Evolutionary conservation across 2,329 filamentous ascomycete species (phyloP), one percentile per base, ranked within the genome.

Genomic region (Neonectria sp.): DNA sequence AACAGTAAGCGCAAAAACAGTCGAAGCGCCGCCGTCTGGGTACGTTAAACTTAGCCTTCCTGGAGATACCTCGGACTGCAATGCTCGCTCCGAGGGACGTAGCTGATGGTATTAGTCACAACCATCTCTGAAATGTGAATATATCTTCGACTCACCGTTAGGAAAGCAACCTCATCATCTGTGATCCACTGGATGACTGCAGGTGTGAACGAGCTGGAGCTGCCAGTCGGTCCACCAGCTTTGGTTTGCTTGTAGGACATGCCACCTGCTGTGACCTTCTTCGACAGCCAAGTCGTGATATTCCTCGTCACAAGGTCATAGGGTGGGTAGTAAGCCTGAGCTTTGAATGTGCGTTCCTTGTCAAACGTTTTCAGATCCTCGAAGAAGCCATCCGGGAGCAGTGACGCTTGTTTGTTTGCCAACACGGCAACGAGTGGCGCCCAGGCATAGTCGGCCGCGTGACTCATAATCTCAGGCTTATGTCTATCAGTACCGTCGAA

Each of bases 121-220:
- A 3, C 8, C 8, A 8, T 45, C 9, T 45, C 4, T 12, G 11
- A 24, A 3, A 45, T 12, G 4, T 24, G n/a, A n/a, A 24, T 6
- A 12, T 2, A 12, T 45, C 9, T 21, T 45, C 9, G 40, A 71
- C 74, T 58, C 63, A 74, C 74, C 4, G 73, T 74, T 7, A 78
- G 69, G 15, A 73, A 79, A 0, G 73, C 70, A 13, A 79, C 76
- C 57, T 82, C 81, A 21, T 74, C 70, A 5, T 79, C 82, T 6
- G 81, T 82, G 15, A 81, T 74, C 90, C 89, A 91, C 71, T 91
- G 89, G 0, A 88, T 83, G 6, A 91, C 85, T 0, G 87, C 86
- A 0, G 89, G 89, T 64, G 86, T 90, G 76, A 89, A 91, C 0
- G 86, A 83, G 6, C 76, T 81, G 5, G 83, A 83, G 49, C 86